Evolutionary conservation across 73 alveolate genomes (phyloP).

Genomic region (Symbiodinium pilosum): DNA sequence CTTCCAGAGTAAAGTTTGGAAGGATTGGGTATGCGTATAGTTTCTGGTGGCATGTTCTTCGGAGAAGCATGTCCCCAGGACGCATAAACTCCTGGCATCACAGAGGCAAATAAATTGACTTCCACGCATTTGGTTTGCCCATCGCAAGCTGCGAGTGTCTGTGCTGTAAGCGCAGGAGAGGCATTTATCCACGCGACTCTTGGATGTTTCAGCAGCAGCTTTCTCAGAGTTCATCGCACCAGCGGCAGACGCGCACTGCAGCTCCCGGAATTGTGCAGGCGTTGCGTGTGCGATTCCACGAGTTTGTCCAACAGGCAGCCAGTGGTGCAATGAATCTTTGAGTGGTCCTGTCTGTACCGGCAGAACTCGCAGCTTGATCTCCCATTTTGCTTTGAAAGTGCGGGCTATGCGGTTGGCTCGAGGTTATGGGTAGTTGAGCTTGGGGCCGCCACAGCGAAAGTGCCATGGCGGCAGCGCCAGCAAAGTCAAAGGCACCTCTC

Average conservation of each 20-base stretch:
- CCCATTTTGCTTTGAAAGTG: neutral
- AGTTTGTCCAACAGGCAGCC: constrained; percentile 67
- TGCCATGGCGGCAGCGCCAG: neutral
- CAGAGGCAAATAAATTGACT: neutral
- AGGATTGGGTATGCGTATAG: too few species aligned
- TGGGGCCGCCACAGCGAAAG: too few species aligned
- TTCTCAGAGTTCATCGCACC: neutral
- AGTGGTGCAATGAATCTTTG: neutral
- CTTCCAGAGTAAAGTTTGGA: neutral
- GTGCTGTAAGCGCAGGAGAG: constrained; percentile 50
- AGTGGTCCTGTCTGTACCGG: neutral
- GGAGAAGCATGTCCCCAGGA: neutral
- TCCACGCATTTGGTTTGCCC: neutral
- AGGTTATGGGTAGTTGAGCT: too few species aligned
- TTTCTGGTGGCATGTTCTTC: neutral
- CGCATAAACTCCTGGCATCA: neutral
- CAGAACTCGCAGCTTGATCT: neutral
- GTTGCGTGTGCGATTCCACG: constrained; percentile 62
- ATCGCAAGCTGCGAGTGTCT: too few species aligned
- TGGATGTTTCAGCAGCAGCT: constrained; percentile 62
- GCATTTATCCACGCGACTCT: constrained; percentile 48
- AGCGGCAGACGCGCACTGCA: neutral
- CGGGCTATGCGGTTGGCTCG: neutral
- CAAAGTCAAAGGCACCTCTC: neutral
- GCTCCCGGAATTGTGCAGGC: neutral